These are phyloP conservation scores for Mycena latifolia DNA, from an alignment of 768 basidiomycete species.

Conservation along the genomic window DNA sequence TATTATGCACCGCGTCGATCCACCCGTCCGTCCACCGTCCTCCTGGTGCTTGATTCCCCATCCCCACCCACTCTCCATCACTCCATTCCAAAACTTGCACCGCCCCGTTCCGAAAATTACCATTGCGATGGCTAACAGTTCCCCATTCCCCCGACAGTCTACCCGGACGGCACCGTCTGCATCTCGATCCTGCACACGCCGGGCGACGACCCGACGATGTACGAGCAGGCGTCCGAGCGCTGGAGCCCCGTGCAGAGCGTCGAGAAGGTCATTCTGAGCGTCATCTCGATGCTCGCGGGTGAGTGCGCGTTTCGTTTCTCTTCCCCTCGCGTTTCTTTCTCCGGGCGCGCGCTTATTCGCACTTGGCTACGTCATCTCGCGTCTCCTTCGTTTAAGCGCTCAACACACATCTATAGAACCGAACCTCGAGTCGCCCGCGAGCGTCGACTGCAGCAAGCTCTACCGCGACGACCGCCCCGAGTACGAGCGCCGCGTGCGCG, in stretches of 20 bases:
- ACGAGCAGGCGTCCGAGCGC: conserved; percentile 94
- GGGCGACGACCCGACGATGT: conserved; percentile 91
- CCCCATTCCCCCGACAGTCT: conserved; percentile 85
- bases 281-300: conserved; percentile 98
- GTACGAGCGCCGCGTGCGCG: conserved; percentile 89
- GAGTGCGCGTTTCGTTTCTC: conserved; percentile 39
- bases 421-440: conserved; percentile 97
- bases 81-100: no score
- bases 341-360: no score
- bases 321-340: no score
- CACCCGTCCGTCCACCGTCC: no score
- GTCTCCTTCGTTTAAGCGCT: no score
- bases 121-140: no score
- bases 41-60: no score
- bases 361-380: no score
- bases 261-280: conserved; percentile 95
- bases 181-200: conserved; percentile 98
- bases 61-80: no score
- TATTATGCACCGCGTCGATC: no score
- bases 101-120: no score
- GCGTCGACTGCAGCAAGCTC: conserved; percentile 97
- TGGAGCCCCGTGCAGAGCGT: conserved; percentile 99
- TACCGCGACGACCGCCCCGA: conserved; percentile 91
- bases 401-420: no score
- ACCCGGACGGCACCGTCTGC: conserved; percentile 96